These are phyloP conservation scores for Candida incommunis DNA, from an alignment of 805 yeast species.

Conservation along the genomic window DNA sequence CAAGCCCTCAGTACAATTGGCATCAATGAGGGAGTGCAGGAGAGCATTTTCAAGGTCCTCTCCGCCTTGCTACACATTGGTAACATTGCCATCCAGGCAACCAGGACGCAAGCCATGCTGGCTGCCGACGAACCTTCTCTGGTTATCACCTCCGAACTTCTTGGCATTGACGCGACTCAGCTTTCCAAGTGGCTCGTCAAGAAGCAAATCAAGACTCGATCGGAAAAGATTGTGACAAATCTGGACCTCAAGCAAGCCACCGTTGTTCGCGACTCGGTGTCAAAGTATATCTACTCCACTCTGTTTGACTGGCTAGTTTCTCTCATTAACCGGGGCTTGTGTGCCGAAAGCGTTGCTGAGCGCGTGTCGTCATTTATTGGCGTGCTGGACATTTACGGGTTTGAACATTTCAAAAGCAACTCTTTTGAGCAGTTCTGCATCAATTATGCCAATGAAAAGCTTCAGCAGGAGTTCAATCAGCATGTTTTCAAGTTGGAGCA, in stretches of 20 bases:
- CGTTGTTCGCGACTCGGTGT: slow-evolving; percentile 93
- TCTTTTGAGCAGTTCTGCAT: slow-evolving; percentile 97
- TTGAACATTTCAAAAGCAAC: slow-evolving; percentile 87
- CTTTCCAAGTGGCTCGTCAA: slow-evolving; percentile 89
- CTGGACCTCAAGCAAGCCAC: slow-evolving; percentile 70
- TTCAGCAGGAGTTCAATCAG: slow-evolving; percentile 94
- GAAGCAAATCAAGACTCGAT: slow-evolving; percentile 83
- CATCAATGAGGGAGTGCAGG: slow-evolving; percentile 41
- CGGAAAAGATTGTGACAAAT: slow-evolving; percentile 80
- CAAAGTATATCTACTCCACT: slow-evolving; percentile 85
- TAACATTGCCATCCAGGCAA: slow-evolving; percentile 73
- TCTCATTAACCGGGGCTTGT: slow-evolving; percentile 67
- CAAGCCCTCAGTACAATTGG: slow-evolving; percentile 75
- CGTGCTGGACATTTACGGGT: slow-evolving; percentile 93
- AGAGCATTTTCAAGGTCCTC: slow-evolving; percentile 57
- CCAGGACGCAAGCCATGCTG: slow-evolving; percentile 70
- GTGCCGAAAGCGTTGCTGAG: slow-evolving; percentile 52
- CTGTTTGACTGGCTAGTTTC: slow-evolving; percentile 91
- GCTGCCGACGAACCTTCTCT: slow-evolving; percentile 79
- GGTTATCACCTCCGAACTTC: slow-evolving; percentile 65
- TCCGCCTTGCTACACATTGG: slow-evolving; percentile 90
- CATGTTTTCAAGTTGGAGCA: slow-evolving; percentile 95
- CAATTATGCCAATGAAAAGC: slow-evolving; percentile 90
- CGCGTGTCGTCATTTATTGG: slow-evolving; percentile 71
- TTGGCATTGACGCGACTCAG: slow-evolving; percentile 58